Percentiles rank a stretch among this genome's conserved stretches.
Conservation (phyloP, 2,329 filamentous ascomycete genomes). For the Diaporthe sp. region DNA sequence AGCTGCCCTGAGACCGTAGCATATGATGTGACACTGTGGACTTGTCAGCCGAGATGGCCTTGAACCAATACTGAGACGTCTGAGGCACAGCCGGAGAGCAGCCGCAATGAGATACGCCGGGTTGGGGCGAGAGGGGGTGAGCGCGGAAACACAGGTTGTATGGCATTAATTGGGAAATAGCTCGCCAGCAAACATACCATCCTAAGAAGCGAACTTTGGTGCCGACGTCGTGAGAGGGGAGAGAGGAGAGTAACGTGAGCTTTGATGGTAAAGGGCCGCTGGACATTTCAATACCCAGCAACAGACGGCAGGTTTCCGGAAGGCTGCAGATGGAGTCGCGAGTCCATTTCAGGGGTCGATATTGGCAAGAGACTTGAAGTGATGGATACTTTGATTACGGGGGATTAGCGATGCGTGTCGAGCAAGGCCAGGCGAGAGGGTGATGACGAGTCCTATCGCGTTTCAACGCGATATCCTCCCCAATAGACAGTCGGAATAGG, state of each 20-base stretch:
- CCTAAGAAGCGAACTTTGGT: constrained; percentile 93
- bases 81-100: not conserved
- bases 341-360: constrained; percentile 26
- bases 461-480: not conserved
- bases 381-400: not conserved
- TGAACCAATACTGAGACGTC: not conserved
- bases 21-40: constrained; percentile 61
- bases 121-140: not conserved
- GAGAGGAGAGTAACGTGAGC: constrained; percentile 72
- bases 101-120: not conserved
- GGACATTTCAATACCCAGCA: constrained; percentile 53
- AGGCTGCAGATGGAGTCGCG: not conserved
- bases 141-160: not conserved
- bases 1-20: constrained; percentile 68
- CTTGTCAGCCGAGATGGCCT: constrained; percentile 38
- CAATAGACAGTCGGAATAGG: not conserved
- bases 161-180: not conserved
- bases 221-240: constrained; percentile 62
- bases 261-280: constrained; percentile 71
- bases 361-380: not conserved
- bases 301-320: not conserved
- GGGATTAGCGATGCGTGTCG: not conserved
- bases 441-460: not conserved
- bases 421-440: not conserved
- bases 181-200: constrained; percentile 72